These are phyloP conservation scores for Trichoderma oligosporum DNA, from an alignment of 2,329 filamentous ascomycete species.

Conservation along the genomic window DNA sequence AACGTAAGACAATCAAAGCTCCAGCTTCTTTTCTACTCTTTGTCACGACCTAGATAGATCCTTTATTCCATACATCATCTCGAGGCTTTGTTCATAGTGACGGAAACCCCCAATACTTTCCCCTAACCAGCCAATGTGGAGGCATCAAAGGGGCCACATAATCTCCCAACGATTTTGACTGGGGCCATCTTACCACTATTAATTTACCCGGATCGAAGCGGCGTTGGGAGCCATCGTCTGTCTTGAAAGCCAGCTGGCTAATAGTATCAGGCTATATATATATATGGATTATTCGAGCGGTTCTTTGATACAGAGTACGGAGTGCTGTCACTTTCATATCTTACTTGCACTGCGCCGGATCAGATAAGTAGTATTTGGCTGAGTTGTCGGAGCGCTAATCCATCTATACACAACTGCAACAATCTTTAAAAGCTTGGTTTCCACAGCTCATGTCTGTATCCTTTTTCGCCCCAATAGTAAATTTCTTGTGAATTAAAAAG, in stretches of 20 bases:
- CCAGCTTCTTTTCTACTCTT: too few species aligned
- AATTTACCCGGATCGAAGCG: not conserved
- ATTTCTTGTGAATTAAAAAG: not conserved
- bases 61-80: not conserved
- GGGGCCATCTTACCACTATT: constrained; percentile 1
- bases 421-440: not conserved
- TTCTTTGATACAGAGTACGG: too few species aligned
- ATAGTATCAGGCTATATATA: too few species aligned
- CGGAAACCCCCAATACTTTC: too few species aligned
- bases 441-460: not conserved
- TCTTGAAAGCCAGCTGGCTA: not conserved
- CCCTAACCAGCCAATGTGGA: not conserved
- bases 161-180: constrained; percentile 11
- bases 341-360: too few species aligned
- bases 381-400: not conserved
- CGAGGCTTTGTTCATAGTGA: too few species aligned
- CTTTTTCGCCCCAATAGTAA: not conserved
- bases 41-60: not conserved
- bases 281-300: not conserved
- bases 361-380: too few species aligned
- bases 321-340: not conserved
- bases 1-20: too few species aligned
- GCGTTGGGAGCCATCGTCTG: not conserved
- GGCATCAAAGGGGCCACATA: constrained; percentile 3
- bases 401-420: not conserved